Evolutionary conservation across 73 alveolate species (phyloP).

Genomic region (Paramecium primaurelia): DNA sequence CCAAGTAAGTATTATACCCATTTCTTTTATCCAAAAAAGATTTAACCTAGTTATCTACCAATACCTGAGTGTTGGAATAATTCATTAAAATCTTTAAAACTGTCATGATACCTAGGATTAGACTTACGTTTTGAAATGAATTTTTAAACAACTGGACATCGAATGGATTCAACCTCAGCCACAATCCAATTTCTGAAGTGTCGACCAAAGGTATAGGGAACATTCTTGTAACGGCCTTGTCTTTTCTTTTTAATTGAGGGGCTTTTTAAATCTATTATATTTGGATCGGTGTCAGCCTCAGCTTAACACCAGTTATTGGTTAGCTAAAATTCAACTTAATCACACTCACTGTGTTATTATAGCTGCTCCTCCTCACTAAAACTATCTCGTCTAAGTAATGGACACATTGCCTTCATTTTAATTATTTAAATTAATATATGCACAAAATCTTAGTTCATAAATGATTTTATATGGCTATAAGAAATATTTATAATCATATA

Average conservation of each 20-base stretch:
- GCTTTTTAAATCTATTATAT: background rate
- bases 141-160: conserved; percentile 36
- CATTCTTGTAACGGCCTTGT: conserved; percentile 44
- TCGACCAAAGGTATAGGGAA: conserved; percentile 41
- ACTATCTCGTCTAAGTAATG: conserved; percentile 37
- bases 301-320: conserved; percentile 33
- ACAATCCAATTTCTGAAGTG: conserved; percentile 43
- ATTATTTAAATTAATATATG: background rate
- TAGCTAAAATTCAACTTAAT: conserved; percentile 41
- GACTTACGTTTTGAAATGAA: conserved; percentile 11
- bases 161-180: background rate
- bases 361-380: conserved; percentile 7
- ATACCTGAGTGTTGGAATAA: conserved; percentile 28
- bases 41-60: conserved; percentile 38
- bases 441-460: background rate
- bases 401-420: conserved; percentile 16
- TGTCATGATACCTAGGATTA: conserved; percentile 40
- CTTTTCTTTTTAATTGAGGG: background rate
- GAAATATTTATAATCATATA: background rate
- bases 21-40: conserved; percentile 19
- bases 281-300: conserved; percentile 48
- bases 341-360: conserved; percentile 41
- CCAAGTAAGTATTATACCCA: background rate
- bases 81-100: conserved; percentile 36
- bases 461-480: background rate